Conservation (phyloP, 2,329 filamentous ascomycete genomes). For the Xylariaceae sp. region DNA sequence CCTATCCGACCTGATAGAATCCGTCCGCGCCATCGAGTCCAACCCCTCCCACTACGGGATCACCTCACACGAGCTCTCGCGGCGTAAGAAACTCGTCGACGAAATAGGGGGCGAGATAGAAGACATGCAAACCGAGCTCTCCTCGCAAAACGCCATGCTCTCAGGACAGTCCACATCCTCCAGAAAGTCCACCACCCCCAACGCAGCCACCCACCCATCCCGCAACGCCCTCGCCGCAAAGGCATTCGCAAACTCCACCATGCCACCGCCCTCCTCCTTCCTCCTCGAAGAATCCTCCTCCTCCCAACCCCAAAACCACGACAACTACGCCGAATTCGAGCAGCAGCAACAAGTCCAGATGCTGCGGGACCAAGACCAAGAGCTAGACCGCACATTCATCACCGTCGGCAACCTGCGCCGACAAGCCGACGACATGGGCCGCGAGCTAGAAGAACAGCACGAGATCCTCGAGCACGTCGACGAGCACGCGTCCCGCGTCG, state of each 20-base stretch:
- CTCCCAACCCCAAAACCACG: constrained; percentile 39
- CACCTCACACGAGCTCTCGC: constrained; percentile 73
- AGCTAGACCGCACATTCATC: constrained; percentile 85
- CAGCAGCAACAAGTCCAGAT: constrained; percentile 86
- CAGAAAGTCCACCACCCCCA: constrained; percentile 10
- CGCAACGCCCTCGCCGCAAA: constrained; percentile 25
- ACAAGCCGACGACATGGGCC: constrained; percentile 93
- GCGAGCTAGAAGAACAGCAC: constrained; percentile 91
- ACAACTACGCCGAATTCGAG: constrained; percentile 78
- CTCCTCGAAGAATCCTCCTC: constrained; percentile 46
- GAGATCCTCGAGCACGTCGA: constrained; percentile 87
- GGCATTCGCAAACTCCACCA: constrained; percentile 37
- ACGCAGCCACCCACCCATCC: not conserved
- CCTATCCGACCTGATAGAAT: constrained; percentile 81
- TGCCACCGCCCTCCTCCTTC: constrained; percentile 54
- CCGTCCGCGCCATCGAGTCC: constrained; percentile 81
- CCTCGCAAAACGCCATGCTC: constrained; percentile 48
- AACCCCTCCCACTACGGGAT: constrained; percentile 86
- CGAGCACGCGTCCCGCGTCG: constrained; percentile 78
- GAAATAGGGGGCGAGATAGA: constrained; percentile 88
- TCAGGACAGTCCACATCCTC: constrained; percentile 25
- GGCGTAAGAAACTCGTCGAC: constrained; percentile 76
- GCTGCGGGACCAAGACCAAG: constrained; percentile 91
- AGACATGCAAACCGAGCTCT: constrained; percentile 80
- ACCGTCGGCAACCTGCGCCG: constrained; percentile 87